Evolutionary conservation across 345 rosid species (phyloP), one percentile per base, ranked within the genome.

Genomic region (Syzygium oleosum): DNA sequence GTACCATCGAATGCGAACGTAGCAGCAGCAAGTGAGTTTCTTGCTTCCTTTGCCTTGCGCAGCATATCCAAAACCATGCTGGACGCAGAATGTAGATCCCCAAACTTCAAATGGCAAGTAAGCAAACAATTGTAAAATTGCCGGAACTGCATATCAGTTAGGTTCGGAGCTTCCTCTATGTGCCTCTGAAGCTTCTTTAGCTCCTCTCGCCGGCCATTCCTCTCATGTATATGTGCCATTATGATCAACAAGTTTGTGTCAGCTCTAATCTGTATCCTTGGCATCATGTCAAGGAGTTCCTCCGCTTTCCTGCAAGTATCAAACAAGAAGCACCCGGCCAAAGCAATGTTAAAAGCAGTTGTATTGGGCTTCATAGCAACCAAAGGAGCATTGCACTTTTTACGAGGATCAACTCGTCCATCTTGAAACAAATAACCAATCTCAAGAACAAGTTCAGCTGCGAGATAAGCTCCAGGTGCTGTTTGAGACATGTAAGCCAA

Each of bases 331-430:
- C 98, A 95, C 52, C 99, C 98, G 13, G 95, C 93, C 89, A 97
- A 91, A 90, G 95, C 99, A 91, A 94, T 88, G 91, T 94, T 96
- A 91, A 95, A 90, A 84, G 94, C 90, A 79, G 58, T 91, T 13
- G 98, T 91, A 88, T 95, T 93, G 88, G 99, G 99, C 94, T 93
- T 97, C 99, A 95, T 96, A 46, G 94, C 93, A 90, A 97, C 93
- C 90, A 97, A 90, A 85, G 97, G 93, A 4, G 94, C 93, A 87
- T 97, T 97, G 89, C 91, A 90, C 93, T 94, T 97, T 86, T 96
- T 97, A 85, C 98, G 96, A 3, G 98, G 97, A 87, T 97, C 98
- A 17, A 96, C 94, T 85, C 95, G 91, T 27, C 93, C 94, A 87
- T 95, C 95, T 85, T 92, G 96, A 89, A 96, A 97, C 89, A 96